Conservation (phyloP, 805 yeast genomes). For the Myxozyma nipponensis region DNA sequence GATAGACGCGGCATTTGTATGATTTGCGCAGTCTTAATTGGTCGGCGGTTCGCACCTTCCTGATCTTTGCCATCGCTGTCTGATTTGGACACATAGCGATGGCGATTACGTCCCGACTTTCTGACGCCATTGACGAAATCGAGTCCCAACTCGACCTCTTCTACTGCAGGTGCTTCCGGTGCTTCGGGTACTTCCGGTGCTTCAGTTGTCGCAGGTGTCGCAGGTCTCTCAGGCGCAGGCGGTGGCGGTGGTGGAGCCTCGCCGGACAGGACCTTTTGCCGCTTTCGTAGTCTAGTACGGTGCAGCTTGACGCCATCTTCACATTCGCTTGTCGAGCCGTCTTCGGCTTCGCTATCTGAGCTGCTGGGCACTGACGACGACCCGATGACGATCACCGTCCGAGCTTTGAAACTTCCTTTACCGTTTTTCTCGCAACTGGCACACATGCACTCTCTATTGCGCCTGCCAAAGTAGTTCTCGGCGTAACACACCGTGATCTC, state of each 20-base stretch:
- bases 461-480: constrained; percentile 43
- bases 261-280: constrained; percentile 1
- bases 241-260: constrained; percentile 3
- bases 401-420: constrained; percentile 12
- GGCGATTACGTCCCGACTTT: constrained; percentile 2
- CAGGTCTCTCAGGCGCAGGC: neutral
- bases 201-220: too few relatives aligned
- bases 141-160: neutral
- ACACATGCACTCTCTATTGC: constrained; percentile 46
- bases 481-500: constrained; percentile 48
- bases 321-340: constrained; percentile 4
- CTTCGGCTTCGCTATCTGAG: neutral
- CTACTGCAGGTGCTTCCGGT: neutral
- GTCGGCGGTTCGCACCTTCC: neutral
- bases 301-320: constrained; percentile 5
- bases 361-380: neutral
- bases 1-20: neutral
- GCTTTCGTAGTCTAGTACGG: constrained; percentile 9
- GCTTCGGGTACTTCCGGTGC: neutral
- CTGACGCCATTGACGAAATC: constrained; percentile 1
- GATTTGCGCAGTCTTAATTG: neutral
- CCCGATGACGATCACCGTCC: neutral
- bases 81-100: neutral
- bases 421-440: constrained; percentile 41
- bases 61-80: neutral